Conservation (phyloP, 2,329 filamentous ascomycete species). For the Aspergillus cejpii region DNA sequence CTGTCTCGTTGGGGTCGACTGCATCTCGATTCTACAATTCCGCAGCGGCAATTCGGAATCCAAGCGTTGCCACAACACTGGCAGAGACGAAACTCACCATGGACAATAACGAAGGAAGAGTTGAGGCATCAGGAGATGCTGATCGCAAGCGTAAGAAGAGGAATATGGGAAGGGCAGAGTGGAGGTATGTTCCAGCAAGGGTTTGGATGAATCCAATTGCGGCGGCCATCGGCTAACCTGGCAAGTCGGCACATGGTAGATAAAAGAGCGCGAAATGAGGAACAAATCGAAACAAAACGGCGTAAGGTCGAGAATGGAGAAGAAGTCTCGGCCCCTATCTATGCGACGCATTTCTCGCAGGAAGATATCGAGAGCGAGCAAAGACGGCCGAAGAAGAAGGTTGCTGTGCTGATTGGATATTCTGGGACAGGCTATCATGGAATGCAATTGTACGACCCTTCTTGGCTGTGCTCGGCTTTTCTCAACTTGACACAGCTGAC, state of each 20-base stretch:
- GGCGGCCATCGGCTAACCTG: conserved; percentile 42
- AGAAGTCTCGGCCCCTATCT: conserved; percentile 42
- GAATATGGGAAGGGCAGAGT: conserved; percentile 61
- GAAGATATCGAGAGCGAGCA: conserved; percentile 85
- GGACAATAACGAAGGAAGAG: conserved; percentile 32
- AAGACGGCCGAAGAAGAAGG: conserved; percentile 88
- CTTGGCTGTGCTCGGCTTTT: background rate
- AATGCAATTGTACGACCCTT: conserved; percentile 66
- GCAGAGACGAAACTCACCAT: conserved; percentile 15
- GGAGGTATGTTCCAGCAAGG: conserved; percentile 47
- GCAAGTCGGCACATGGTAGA: conserved; percentile 48
- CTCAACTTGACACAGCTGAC: conserved; percentile 2
- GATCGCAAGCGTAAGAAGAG: conserved; percentile 52
- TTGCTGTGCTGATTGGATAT: conserved; percentile 91
- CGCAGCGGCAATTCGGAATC: background rate
- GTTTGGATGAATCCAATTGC: background rate
- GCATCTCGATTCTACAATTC: background rate
- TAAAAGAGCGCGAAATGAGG: conserved; percentile 47
- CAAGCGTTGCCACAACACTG: background rate
- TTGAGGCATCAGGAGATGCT: conserved; percentile 25
- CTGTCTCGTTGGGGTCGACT: background rate
- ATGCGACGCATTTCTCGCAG: conserved; percentile 56
- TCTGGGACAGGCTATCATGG: conserved; percentile 94
- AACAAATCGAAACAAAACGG: conserved; percentile 50
- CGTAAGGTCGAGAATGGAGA: conserved; percentile 47